Base-by-base conservation (phyloP, 495 filamentous ascomycete species). In the Hypoxylon fuscum region DNA sequence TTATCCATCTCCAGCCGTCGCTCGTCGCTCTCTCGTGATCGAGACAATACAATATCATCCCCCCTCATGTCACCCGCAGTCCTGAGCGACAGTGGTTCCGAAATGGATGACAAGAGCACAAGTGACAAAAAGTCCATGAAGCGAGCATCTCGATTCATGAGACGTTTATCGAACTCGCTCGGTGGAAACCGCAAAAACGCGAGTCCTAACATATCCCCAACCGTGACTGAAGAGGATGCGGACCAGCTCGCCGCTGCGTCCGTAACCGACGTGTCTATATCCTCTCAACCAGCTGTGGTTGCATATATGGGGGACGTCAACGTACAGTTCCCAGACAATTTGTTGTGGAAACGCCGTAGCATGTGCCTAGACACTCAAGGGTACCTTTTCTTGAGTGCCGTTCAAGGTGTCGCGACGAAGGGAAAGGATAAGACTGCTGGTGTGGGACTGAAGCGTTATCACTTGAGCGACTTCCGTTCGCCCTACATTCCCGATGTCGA, bases 281-380 rank as follows among this genome's bases (percentile, higher is more conserved):
- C 71, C 74, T 58, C 49, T 20, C 70, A 70, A 40, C 75, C 75
- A 8, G 76, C 73, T 29, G 83, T 85, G 17, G 76, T 89, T 22
- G 84, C 76, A 0, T 79, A 88, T 47, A 83, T 96, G 71, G 93
- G 93, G 34, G 92, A 96, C 68, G 87, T 96, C 46, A 96, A 97
- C 62, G 87, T 96, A 2, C 93, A 97, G 67, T 96, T 97, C 68
- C 93, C 93, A 1, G 93, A 96, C 71, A 93, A 88, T 40, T 81
- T 97, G 18, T 80, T 97, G 8, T 97, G 93, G 93, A 96, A 96
- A 75, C 88, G 92, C 45, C 86, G 93, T 46, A 87, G 85, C 66
- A 86, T 96, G 76, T 83, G 87, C 46, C 81, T 97, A 42, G 90
- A 96, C 70, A 82, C 82, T 55, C 79, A 88, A 42, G 93, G 93